These are phyloP conservation scores for Ceratocystis diversiconidia DNA, from an alignment of 2,329 filamentous ascomycete species.

Conservation along the genomic window DNA sequence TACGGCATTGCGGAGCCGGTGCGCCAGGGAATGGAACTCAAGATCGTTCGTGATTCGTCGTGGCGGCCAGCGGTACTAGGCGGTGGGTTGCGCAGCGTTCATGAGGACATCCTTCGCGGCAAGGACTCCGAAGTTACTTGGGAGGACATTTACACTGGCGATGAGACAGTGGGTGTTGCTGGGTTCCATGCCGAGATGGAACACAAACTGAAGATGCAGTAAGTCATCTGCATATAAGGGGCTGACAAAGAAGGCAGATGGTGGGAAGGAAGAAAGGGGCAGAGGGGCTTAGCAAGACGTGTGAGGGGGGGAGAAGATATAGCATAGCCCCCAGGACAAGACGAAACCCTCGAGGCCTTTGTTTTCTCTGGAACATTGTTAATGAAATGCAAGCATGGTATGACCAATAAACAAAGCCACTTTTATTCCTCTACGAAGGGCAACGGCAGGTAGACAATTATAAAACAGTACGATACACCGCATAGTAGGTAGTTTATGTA, in stretches of 20 bases:
- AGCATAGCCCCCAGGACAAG: not conserved
- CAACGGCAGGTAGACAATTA: not conserved
- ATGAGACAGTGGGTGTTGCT: slow-evolving; percentile 54
- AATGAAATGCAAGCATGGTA: not conserved
- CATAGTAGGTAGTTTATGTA: not conserved
- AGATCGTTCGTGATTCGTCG: slow-evolving; percentile 66
- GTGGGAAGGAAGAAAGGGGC: not conserved
- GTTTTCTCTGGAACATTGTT: not conserved
- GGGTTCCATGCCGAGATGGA: slow-evolving; percentile 90
- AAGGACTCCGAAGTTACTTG: slow-evolving; percentile 65
- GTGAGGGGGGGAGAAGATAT: not conserved
- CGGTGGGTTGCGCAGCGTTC: slow-evolving; percentile 46
- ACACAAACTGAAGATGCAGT: slow-evolving; percentile 63
- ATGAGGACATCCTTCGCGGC: slow-evolving; percentile 78
- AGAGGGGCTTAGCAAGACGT: not conserved
- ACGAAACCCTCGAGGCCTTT: not conserved
- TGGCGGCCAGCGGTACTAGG: slow-evolving; percentile 64
- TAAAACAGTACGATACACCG: no score
- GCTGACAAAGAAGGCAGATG: not conserved
- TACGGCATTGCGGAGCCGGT: slow-evolving; percentile 91
- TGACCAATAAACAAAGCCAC: not conserved
- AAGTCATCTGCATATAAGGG: not conserved
- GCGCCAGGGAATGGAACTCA: slow-evolving; percentile 85
- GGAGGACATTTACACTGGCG: slow-evolving; percentile 85
- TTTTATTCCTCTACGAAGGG: not conserved